Conservation (phyloP, 2,329 filamentous ascomycete genomes). For the Alternaria metachromatica region DNA sequence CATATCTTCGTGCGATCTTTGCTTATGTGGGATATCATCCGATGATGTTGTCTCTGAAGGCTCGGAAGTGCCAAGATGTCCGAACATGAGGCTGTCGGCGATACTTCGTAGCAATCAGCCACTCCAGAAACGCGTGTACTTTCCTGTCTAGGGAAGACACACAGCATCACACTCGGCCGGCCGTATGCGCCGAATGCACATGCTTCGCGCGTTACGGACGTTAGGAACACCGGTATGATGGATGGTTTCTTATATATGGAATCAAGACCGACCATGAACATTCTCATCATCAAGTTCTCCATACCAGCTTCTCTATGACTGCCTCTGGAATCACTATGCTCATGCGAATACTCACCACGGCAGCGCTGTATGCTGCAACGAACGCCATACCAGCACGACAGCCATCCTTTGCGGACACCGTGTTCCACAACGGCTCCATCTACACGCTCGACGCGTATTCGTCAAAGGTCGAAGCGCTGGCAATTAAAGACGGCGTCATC, state of each 20-base stretch:
- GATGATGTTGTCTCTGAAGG: neutral
- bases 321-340: neutral
- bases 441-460: constrained; percentile 2
- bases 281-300: neutral
- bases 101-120: neutral
- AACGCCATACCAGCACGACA: neutral
- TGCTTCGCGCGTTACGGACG: neutral
- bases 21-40: rapidly evolving
- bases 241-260: neutral
- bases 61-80: neutral
- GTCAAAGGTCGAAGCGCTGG: neutral
- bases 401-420: neutral
- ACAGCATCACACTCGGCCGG: neutral
- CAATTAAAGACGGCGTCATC: constrained; percentile 1
- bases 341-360: neutral
- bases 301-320: neutral
- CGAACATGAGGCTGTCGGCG: neutral
- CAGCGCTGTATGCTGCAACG: neutral
- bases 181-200: rapidly evolving
- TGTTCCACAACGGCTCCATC: constrained; percentile 7
- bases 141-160: neutral
- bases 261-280: neutral
- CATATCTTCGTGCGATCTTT: neutral
- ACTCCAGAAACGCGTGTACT: neutral
- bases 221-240: neutral